Conservation (phyloP, 2,329 filamentous ascomycete species). For the Penicillium sp. region DNA sequence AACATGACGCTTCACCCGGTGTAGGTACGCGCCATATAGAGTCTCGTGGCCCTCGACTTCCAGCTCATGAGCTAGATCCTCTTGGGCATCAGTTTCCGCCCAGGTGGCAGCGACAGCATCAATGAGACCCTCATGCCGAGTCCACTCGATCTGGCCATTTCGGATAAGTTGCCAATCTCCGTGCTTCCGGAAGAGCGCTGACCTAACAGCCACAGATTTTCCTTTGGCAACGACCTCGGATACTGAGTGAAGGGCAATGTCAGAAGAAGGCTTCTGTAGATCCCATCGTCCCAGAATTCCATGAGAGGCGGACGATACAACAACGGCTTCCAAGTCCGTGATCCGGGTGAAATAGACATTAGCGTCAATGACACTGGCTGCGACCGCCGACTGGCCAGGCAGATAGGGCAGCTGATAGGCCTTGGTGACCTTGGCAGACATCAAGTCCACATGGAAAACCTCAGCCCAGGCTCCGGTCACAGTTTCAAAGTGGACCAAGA, state of each 20-base stretch:
- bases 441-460: conserved; percentile 77
- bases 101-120: conserved; percentile 75
- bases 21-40: conserved; percentile 75
- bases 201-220: conserved; percentile 71
- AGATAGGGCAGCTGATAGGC: conserved; percentile 76
- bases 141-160: conserved; percentile 79
- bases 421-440: conserved; percentile 66
- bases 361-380: conserved; percentile 70
- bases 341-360: conserved; percentile 88
- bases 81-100: conserved; percentile 70
- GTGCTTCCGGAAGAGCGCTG: conserved; percentile 63
- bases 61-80: conserved; percentile 73
- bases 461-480: conserved; percentile 72
- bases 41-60: conserved; percentile 85
- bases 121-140: conserved; percentile 76
- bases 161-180: conserved; percentile 80
- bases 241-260: conserved; percentile 62
- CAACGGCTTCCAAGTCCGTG: conserved; percentile 67
- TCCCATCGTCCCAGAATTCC: conserved; percentile 74
- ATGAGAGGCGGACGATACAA: conserved; percentile 74
- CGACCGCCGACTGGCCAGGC: conserved; percentile 69
- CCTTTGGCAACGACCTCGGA: conserved; percentile 79
- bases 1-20: conserved; percentile 78
- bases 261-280: conserved; percentile 47
- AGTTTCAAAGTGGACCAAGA: conserved; percentile 78